Percentiles rank a stretch among this genome's conserved stretches.
Conservation (phyloP, 2,329 filamentous ascomycete genomes). For the Nothopassalora personata region DNA sequence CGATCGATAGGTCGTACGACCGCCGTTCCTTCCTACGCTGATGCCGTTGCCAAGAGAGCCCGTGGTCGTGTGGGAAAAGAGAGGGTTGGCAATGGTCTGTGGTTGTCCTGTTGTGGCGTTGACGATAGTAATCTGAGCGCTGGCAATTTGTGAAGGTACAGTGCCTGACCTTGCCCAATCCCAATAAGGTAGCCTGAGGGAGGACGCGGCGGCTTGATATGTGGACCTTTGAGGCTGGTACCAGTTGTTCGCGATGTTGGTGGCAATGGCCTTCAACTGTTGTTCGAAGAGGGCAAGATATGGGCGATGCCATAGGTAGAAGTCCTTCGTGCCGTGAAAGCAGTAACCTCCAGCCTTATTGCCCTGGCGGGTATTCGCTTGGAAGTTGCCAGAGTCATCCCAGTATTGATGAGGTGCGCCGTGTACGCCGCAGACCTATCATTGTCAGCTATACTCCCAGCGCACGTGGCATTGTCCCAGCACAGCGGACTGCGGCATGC, state of each 20-base stretch:
- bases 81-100: conserved; percentile 31
- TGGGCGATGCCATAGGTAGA: conserved; percentile 77
- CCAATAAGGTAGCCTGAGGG: conserved; percentile 44
- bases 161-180: conserved; percentile 38
- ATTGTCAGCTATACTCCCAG: not conserved
- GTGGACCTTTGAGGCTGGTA: conserved; percentile 8
- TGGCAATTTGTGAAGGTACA: conserved; percentile 29
- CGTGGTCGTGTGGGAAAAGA: conserved; percentile 32
- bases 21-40: not conserved
- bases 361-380: conserved; percentile 39
- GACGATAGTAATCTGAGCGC: conserved; percentile 30
- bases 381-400: conserved; percentile 44
- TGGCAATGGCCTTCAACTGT: conserved; percentile 37
- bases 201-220: conserved; percentile 36
- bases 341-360: conserved; percentile 62
- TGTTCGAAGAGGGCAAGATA: conserved; percentile 58
- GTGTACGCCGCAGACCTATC: conserved; percentile 60
- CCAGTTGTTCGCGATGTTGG: conserved; percentile 34
- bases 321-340: conserved; percentile 69
- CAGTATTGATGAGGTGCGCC: conserved; percentile 62
- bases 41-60: conserved; percentile 11
- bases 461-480: not conserved
- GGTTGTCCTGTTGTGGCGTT: conserved; percentile 24
- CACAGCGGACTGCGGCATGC: not conserved
- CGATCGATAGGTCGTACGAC: not conserved